Base-by-base conservation (phyloP, 2,329 filamentous ascomycete genomes). In the Seiridium unicorne region DNA sequence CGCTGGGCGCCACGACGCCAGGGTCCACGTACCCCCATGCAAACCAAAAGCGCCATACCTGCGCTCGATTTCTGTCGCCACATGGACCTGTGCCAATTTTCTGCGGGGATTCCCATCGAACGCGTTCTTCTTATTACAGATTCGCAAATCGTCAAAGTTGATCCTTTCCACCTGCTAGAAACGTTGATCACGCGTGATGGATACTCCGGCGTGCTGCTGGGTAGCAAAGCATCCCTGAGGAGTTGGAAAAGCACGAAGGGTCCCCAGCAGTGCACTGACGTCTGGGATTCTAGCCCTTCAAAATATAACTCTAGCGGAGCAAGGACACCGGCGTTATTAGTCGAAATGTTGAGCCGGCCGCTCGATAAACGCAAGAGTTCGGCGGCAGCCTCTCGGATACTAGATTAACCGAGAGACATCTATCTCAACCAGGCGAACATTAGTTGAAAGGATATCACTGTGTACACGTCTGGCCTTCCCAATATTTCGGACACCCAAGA, bases 161-260 rank as follows among this genome's bases (percentile, higher is more conserved):
- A 57, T 34, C 5, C 31, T 38, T 40, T 57, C 42, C 32, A 47
- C 54, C 44, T 47, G 54, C 3, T 57, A n/a, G 40, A 13, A 26
- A 57, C 54, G 42, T 46, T 47, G 38, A 57, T 7, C 10, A 57
- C 54, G 10, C 54, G 42, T 18, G 44, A 57, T 10, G 54, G 54
- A 11, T 10, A 57, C 4, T 47, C 54, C 5, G 42, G 26, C 5
- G 54, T 31, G 32, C 18, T 35, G 31, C 54, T 47, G 5, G 38
- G 35, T 9, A 57, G 18, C 54, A 46, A 35, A 18, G 42, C 38
- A n/a, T 57, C 38, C 44, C 46, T 57, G 13, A 51, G 54, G 26
- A 60, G 54, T 26, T 49, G 47, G 55, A 60, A 60, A 26, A 60
- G 53, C 18, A 59, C 35, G 47, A 57, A 60, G 18, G 57, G 57